These are phyloP conservation scores for Quercus gilva DNA, from an alignment of 306 rosid genomes.

Conservation along the genomic window DNA sequence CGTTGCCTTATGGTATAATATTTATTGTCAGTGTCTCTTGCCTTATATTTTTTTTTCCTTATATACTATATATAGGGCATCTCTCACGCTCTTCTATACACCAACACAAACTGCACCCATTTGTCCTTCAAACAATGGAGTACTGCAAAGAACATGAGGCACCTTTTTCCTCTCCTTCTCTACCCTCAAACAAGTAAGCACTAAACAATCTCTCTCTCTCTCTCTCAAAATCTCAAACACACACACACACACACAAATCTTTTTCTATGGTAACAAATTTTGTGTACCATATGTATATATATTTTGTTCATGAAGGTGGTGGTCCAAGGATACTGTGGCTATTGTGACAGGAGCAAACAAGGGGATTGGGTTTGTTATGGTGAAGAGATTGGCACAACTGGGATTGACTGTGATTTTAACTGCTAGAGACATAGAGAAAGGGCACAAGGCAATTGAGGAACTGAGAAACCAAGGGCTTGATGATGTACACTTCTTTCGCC, in stretches of 20 bases:
- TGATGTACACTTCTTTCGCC: slow-evolving; percentile 38
- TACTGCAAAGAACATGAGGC: slow-evolving; percentile 21
- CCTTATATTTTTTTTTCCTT: background rate
- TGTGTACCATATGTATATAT: too few relatives aligned
- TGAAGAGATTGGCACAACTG: too few relatives aligned
- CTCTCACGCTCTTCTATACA: background rate
- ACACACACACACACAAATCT: too few relatives aligned
- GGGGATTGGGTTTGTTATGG: too few relatives aligned
- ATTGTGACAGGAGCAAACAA: too few relatives aligned
- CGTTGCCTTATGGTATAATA: background rate
- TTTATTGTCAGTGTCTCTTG: background rate
- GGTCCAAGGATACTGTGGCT: too few relatives aligned
- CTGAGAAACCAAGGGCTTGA: slow-evolving; percentile 43
- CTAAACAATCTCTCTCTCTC: too few relatives aligned
- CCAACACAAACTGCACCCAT: background rate
- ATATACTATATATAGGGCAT: background rate
- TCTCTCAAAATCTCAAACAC: too few relatives aligned
- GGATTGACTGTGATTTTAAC: too few relatives aligned
- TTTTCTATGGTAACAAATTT: too few relatives aligned
- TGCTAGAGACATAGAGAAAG: too few relatives aligned
- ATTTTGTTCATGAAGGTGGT: too few relatives aligned
- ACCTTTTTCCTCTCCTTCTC: slow-evolving; percentile 14
- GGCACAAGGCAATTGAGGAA: slow-evolving; percentile 24
- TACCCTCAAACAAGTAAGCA: slow-evolving; percentile 18
- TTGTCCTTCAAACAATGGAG: background rate